Evolutionary conservation across 352 stramenopile genomes (phyloP), one percentile per base, ranked within the genome.

Genomic region (Thraustochytrium striatum): DNA sequence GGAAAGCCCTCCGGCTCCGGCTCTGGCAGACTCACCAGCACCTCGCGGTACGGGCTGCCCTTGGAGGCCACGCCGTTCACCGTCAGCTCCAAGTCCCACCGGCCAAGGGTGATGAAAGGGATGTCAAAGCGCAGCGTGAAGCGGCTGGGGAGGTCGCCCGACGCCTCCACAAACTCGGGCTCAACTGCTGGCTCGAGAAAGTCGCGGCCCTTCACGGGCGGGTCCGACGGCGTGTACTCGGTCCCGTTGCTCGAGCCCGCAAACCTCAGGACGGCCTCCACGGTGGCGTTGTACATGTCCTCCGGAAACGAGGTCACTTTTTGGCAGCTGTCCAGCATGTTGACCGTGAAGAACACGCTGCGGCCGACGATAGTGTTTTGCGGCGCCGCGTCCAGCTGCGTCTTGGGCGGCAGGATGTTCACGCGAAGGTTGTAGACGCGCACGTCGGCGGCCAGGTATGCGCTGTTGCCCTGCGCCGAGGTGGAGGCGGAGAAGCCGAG

Each of bases 51-150:
- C 16, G 57, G 57, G 28, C 30, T 68, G 30, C 28, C 30, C 19
- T 57, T 16, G 16, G 57, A 30, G 13, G n/a, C 30, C 36, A 68
- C 57, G 36, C 30, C 30, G 30, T 68, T 16, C 16, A 68, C 57
- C 16, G 30, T 21, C 30, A 68, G 16, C 16, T 68, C 36, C 57
- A 68, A 52, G 36, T 68, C 57, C 19, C 30, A 68, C 19, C 16
- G 36, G 30, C 28, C 57, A 52, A 68, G 16, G 30, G n/a, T 57
- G 30, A 16, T 57, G 28, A 16, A n/a, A 16, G 57, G 57, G 16
- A 57, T 57, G 36, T 59, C 57, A 68, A 57, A 68, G 36, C 28
- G 30, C 28, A 68, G 57, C 36, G 57, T 57, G 36, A 68, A 59
- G n/a, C n/a, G n/a, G n/a, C n/a, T n/a, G n/a, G n/a, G n/a, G n/a